Evolutionary conservation across 208 protist species (phyloP).

Genomic region (Angomonas deanei): DNA sequence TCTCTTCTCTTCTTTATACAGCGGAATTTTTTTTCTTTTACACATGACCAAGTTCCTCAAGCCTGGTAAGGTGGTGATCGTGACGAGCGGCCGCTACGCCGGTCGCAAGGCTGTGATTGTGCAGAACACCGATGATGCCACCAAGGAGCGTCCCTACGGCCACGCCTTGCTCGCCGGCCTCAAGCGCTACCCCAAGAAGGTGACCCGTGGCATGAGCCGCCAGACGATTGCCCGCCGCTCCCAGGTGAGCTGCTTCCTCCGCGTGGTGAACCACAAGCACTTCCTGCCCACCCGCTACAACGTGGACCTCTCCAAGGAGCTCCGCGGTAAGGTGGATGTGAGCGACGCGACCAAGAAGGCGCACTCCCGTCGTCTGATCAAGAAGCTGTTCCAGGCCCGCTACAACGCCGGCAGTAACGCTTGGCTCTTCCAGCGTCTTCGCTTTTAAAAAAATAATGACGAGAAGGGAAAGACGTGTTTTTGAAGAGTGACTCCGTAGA

Average conservation of each 20-base stretch:
- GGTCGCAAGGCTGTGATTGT: constrained; percentile 98
- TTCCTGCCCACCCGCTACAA: constrained; percentile 97
- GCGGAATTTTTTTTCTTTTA: background rate
- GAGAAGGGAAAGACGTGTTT: too few relatives aligned
- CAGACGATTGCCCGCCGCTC: constrained; percentile 90
- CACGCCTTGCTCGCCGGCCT: constrained; percentile 95
- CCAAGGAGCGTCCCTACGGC: constrained; percentile 92
- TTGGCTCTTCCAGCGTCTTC: constrained; percentile 98
- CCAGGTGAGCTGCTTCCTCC: constrained; percentile 95
- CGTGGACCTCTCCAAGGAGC: constrained; percentile 89
- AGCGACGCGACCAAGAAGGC: constrained; percentile 88
- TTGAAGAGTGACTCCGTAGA: too few relatives aligned
- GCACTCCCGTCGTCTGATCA: constrained; percentile 75
- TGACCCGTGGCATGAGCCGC: constrained; percentile 93
- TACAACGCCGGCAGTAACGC: constrained; percentile 96
- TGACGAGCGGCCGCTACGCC: constrained; percentile 96
- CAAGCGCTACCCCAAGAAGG: constrained; percentile 94
- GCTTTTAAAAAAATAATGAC: constrained; percentile 90
- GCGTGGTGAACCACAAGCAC: constrained; percentile 98
- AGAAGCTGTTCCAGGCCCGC: constrained; percentile 91
- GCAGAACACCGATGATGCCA: constrained; percentile 89
- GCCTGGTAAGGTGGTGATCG: constrained; percentile 96
- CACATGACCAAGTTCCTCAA: constrained; percentile 93
- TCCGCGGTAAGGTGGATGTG: constrained; percentile 90
- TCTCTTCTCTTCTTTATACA: constrained; percentile 7